phyloP scores from a whole-genome alignment of 176 grass and related monocot genomes.

The Cenchrus purpureus region DNA sequence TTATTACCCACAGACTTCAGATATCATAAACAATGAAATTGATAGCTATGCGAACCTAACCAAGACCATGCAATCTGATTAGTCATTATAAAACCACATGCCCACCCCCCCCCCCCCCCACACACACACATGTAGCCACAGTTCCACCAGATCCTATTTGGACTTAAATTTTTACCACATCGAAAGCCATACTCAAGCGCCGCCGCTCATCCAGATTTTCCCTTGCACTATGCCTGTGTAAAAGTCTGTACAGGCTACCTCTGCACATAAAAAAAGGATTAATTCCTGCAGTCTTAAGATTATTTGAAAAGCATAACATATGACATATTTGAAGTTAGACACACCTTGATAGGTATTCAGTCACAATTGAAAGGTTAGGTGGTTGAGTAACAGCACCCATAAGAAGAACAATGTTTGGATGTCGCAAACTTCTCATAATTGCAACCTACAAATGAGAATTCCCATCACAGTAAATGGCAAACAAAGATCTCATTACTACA shows the following conservation, averaged over 20 bases:
- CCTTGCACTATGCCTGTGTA: conserved; percentile 56
- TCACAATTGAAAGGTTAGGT: conserved; percentile 80
- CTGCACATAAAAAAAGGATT: conserved; percentile 48
- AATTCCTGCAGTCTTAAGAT: not conserved
- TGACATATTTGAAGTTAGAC: conserved; percentile 28
- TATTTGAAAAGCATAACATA: not conserved
- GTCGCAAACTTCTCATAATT: conserved; percentile 90
- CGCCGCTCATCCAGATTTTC: conserved; percentile 75
- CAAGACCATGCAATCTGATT: not conserved
- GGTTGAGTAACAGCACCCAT: conserved; percentile 95
- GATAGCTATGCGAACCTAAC: not conserved
- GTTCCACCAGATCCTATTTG: not conserved
- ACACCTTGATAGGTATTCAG: conserved; percentile 85
- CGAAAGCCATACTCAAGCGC: conserved; percentile 84
- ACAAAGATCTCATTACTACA: conserved; percentile 5
- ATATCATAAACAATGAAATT: not conserved
- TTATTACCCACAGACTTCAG: not conserved
- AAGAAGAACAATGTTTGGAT: conserved; percentile 96
- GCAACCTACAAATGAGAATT: conserved; percentile 61
- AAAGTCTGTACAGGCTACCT: conserved; percentile 81
- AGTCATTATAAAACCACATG: not conserved
- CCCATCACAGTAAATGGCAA: conserved; percentile 19
- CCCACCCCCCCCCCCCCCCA: too few species aligned
- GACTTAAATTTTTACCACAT: conserved; percentile 58
- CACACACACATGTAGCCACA: not conserved